Conservation (phyloP, 345 rosid genomes). For the Lenwebbia sp. region DNA sequence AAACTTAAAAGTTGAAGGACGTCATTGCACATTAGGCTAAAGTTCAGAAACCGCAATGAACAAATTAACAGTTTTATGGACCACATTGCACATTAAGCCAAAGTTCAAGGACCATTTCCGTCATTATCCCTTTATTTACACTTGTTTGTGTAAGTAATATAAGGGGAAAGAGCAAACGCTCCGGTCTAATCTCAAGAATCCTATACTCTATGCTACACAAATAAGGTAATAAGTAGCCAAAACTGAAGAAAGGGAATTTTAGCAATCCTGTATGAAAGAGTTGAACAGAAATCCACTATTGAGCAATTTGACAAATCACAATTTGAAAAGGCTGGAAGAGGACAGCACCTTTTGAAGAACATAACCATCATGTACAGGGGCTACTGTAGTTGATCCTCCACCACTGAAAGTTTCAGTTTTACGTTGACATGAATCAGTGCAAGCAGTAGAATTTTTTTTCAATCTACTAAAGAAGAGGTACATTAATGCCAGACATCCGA, state of each 20-base stretch:
- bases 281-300: neutral
- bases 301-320: neutral
- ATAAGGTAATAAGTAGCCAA: neutral
- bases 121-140: neutral
- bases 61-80: too few relatives aligned
- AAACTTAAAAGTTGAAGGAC: too few relatives aligned
- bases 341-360: constrained; percentile 87
- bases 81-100: too few relatives aligned
- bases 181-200: neutral
- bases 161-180: neutral
- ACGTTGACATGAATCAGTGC: neutral
- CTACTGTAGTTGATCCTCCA: constrained; percentile 94
- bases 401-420: constrained; percentile 37
- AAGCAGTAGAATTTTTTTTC: neutral
- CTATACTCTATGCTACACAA: neutral
- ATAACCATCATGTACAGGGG: constrained; percentile 97
- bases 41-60: too few relatives aligned
- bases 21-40: too few relatives aligned
- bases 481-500: neutral
- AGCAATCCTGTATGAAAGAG: neutral
- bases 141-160: neutral
- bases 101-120: too few relatives aligned
- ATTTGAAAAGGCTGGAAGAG: neutral
- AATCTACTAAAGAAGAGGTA: neutral
- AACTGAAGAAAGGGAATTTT: neutral